Percentiles rank a stretch among this genome's conserved stretches.
phyloP scores from a whole-genome alignment of 257 asterid genomes.

The Phtheirospermum japonicum region DNA sequence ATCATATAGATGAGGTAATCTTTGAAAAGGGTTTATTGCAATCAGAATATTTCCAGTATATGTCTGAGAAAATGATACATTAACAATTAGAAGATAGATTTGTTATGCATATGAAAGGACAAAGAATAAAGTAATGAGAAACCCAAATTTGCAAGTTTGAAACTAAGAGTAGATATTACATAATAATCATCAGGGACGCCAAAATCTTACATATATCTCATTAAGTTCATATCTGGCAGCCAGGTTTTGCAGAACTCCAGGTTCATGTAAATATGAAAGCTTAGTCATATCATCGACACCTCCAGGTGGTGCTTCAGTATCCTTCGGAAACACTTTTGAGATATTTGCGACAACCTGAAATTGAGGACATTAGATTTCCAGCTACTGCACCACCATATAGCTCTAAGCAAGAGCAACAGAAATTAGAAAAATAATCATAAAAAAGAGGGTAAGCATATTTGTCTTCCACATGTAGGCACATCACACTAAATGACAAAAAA shows the following conservation, averaged over 20 bases:
- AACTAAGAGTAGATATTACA: slow-evolving; percentile 1
- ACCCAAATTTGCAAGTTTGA: slow-evolving; percentile 9
- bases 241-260: slow-evolving; percentile 96
- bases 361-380: slow-evolving; percentile 21
- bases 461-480: slow-evolving; percentile 12
- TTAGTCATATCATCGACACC: slow-evolving; percentile 99
- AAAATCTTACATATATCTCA: slow-evolving; percentile 82
- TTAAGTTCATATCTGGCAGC: slow-evolving; percentile 94
- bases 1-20: slow-evolving; percentile 95
- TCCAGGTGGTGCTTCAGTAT: slow-evolving; percentile 95
- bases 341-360: slow-evolving; percentile 74
- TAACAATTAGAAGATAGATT: slow-evolving; percentile 8
- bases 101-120: slow-evolving; percentile 13
- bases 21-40: slow-evolving; percentile 97
- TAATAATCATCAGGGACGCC: slow-evolving; percentile 15
- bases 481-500: not conserved
- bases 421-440: not conserved
- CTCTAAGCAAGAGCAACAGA: not conserved
- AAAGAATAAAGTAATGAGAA: slow-evolving; percentile 22
- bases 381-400: slow-evolving; percentile 16
- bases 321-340: slow-evolving; percentile 85
- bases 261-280: slow-evolving; percentile 98
- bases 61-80: slow-evolving; percentile 54
- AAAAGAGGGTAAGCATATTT: not conserved
- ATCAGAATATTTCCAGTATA: slow-evolving; percentile 97